Evolutionary conservation across 2,329 filamentous ascomycete genomes (phyloP).

Genomic region (Pyrenophora tritici-repentis): DNA sequence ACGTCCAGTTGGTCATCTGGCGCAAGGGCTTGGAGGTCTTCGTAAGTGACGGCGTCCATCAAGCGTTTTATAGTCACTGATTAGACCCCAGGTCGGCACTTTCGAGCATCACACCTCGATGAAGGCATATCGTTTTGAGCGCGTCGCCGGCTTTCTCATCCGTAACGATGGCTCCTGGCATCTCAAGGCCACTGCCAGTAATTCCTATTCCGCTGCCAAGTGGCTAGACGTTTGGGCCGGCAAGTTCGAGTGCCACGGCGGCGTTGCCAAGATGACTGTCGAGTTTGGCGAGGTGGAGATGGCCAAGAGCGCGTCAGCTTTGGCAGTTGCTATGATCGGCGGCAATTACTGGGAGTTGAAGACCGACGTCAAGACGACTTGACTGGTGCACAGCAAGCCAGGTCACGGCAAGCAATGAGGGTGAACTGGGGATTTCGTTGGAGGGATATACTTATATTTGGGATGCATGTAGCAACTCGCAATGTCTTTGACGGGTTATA

Average conservation of each 20-base stretch:
- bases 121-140: slow-evolving; percentile 19
- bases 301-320: slow-evolving; percentile 9
- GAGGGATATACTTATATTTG: too few species aligned
- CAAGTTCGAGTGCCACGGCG: slow-evolving; percentile 19
- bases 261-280: slow-evolving; percentile 19
- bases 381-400: neutral
- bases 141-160: slow-evolving; percentile 23
- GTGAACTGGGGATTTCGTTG: too few species aligned
- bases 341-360: slow-evolving; percentile 19
- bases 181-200: slow-evolving; percentile 13
- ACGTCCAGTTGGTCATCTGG: slow-evolving; percentile 25
- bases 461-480: too few species aligned
- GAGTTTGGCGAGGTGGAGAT: slow-evolving; percentile 10
- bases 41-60: slow-evolving; percentile 6
- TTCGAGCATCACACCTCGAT: slow-evolving; percentile 18
- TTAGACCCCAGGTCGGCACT: slow-evolving; percentile 12
- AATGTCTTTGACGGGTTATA: too few species aligned
- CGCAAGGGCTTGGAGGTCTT: slow-evolving; percentile 26
- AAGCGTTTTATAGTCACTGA: too few species aligned
- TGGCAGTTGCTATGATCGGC: slow-evolving; percentile 11
- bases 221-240: slow-evolving; percentile 27
- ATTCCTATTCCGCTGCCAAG: slow-evolving; percentile 16
- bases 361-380: slow-evolving; percentile 13
- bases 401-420: too few species aligned
- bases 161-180: slow-evolving; percentile 28